Base-by-base conservation (phyloP, 2,329 filamentous ascomycete genomes). In the Nemania diffusa region DNA sequence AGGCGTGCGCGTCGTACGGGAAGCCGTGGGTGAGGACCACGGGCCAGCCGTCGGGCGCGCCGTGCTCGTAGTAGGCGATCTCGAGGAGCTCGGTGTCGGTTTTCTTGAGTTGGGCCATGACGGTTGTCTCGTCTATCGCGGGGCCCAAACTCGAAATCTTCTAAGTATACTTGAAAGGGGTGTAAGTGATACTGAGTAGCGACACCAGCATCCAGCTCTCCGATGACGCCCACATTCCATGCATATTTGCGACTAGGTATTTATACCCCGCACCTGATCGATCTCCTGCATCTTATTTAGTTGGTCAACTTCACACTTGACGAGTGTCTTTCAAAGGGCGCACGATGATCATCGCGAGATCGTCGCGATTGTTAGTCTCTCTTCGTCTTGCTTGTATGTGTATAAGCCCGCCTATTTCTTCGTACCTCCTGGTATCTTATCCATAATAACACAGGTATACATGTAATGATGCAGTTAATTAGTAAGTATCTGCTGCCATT, bases 21-120 rank as follows among this genome's bases (percentile, higher is more conserved):
- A 69, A 69, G 34, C 67, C 67, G 59, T 69, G 67, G 20, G 62
- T 42, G 3, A 69, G 67, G 20, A 69, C 59, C 27, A 69, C 64
- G 34, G 67, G 67, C 64, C 64, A 69, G 22, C 67, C 67, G 27
- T 46, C 46, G 9, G 1, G 55, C 2, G 55, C 3, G 58, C 67
- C 67, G 34, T 69, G 64, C 5, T 69, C 67, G 64, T 61, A 62
- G 56, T 69, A 69, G n/a, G 50, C 60, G 59, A 69, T 67, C 6
- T 63, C 56, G 34, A 69, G 64, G 60, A 50, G 13, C 8, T 59
- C 32, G n/a, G 64, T 69, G 15, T 58, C 44, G 42, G 52, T 34
- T 42, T 15, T 67, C 44, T 69, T 64, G 22, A 64, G 59, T 26
- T 64, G 37, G 29, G 63, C 42, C 55, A 63, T 66, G 29, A 27